Evolutionary conservation across 169 alveolate genomes (phyloP).

Genomic region (Amoebophrya sp.): DNA sequence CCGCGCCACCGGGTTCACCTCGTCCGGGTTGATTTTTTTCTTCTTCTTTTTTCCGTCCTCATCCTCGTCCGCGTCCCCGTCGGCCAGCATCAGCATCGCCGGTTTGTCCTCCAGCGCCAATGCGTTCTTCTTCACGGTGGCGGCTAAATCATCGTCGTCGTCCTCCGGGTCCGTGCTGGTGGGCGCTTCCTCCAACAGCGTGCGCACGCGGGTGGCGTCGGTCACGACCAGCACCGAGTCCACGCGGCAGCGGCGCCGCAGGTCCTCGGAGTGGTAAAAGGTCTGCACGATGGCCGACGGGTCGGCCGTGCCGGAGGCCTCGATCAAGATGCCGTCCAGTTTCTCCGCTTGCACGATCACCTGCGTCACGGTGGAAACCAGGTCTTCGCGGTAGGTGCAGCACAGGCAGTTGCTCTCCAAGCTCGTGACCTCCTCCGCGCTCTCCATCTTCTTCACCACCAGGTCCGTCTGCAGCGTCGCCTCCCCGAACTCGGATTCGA

Average conservation of each 20-base stretch:
- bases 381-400: neutral
- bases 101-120: too few relatives aligned
- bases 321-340: neutral
- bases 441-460: neutral
- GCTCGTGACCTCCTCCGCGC: neutral
- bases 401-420: neutral
- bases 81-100: too few relatives aligned
- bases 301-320: neutral
- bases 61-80: neutral
- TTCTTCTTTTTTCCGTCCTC: neutral
- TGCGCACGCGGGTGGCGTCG: neutral
- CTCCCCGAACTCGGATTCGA: neutral
- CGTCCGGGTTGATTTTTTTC: neutral
- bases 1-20: neutral
- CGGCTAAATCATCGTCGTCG: neutral
- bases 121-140: neutral
- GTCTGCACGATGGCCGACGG: neutral
- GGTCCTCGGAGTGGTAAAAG: neutral
- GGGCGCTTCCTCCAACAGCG: neutral
- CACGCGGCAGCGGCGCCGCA: slow-evolving; percentile 24
- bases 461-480: neutral
- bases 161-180: neutral
- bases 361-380: neutral
- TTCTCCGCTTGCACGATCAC: neutral
- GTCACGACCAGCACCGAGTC: neutral